These are phyloP conservation scores for Eimeria brunetti DNA, from an alignment of 169 alveolate species.

Conservation along the genomic window DNA sequence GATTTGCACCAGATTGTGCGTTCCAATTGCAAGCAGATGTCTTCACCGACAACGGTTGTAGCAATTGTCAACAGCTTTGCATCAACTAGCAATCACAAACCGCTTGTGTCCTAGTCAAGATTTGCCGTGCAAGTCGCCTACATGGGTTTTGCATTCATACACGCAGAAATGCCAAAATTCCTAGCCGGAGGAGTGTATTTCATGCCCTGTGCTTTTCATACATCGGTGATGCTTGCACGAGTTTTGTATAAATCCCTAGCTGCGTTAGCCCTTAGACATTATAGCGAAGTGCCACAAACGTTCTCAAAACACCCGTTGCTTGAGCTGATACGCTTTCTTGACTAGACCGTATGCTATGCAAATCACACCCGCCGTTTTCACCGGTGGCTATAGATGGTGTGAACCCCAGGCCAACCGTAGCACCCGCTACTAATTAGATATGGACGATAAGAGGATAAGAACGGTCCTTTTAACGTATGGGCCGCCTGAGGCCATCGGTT, in stretches of 20 bases:
- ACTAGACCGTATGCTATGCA: not conserved
- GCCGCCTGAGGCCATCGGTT: not conserved
- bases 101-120: too few relatives aligned
- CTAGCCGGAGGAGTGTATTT: too few relatives aligned
- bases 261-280: not conserved
- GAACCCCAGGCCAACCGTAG: not conserved
- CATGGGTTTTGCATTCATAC: too few relatives aligned
- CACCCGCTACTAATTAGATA: too few relatives aligned
- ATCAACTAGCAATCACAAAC: too few relatives aligned
- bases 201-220: too few relatives aligned
- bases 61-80: not conserved
- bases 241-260: too few relatives aligned
- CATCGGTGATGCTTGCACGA: too few relatives aligned
- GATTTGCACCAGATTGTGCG: not conserved
- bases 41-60: not conserved
- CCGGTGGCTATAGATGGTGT: not conserved
- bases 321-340: not conserved
- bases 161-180: too few relatives aligned
- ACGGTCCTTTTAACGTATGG: too few relatives aligned
- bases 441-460: not conserved
- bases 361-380: not conserved
- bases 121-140: too few relatives aligned
- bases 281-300: not conserved
- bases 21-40: not conserved
- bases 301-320: not conserved